A percentile compares a stretch with the other conserved stretches of the same genome.
These are phyloP conservation scores for Bocquillonia castaneifolia DNA, from an alignment of 441 rosid genomes.

Conservation along the genomic window DNA sequence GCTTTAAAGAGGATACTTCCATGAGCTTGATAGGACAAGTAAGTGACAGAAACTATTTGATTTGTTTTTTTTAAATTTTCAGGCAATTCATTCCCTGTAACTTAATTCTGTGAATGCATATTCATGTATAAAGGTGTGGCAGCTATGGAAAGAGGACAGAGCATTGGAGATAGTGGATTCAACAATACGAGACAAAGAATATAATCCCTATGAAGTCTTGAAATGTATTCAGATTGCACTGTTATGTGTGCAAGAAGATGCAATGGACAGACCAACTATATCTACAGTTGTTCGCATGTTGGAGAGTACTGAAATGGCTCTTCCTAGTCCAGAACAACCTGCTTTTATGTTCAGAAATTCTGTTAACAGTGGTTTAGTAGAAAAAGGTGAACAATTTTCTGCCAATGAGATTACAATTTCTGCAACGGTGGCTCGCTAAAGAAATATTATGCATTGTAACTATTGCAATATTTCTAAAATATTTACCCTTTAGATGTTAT, in stretches of 20 bases:
- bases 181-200: slow-evolving; percentile 13
- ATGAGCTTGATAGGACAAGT: slow-evolving; percentile 32
- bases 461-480: too few relatives aligned
- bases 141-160: slow-evolving; percentile 30
- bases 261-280: slow-evolving; percentile 41
- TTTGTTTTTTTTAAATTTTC: too few relatives aligned
- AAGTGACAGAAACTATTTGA: slow-evolving; percentile 2
- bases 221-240: slow-evolving; percentile 40
- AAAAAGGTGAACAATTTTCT: slow-evolving; percentile 1
- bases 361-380: neutral
- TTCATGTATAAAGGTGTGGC: slow-evolving; percentile 35
- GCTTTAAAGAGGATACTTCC: slow-evolving; percentile 12
- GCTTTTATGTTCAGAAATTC: slow-evolving; percentile 30
- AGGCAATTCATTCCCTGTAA: too few relatives aligned
- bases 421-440: too few relatives aligned
- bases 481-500: too few relatives aligned
- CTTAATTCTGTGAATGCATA: too few relatives aligned
- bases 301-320: slow-evolving; percentile 17
- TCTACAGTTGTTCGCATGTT: slow-evolving; percentile 33
- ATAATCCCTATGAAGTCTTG: slow-evolving; percentile 18
- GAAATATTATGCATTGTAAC: too few relatives aligned
- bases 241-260: slow-evolving; percentile 33
- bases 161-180: slow-evolving; percentile 31
- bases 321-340: slow-evolving; percentile 29
- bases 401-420: slow-evolving; percentile 13